Conservation (phyloP, 768 basidiomycete species). For the Trametes cingulata region DNA sequence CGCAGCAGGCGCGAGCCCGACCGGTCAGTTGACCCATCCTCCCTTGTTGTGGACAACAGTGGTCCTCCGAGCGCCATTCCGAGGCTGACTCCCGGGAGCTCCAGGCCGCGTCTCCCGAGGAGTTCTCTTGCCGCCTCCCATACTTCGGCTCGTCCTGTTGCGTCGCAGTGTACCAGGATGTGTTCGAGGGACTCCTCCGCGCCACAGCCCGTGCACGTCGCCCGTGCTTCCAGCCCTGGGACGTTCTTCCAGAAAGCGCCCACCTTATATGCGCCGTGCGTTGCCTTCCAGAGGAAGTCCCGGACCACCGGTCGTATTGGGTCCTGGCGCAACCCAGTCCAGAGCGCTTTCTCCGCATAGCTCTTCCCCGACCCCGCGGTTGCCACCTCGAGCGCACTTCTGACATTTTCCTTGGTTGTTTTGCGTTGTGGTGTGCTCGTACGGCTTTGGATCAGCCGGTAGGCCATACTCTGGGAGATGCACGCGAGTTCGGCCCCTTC, state of each 20-base stretch:
- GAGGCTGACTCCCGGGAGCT: background rate
- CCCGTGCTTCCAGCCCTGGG: conserved; percentile 3
- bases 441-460: too few species aligned
- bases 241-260: conserved; percentile 25
- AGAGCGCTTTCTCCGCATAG: background rate
- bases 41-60: background rate
- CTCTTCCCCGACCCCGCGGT: background rate
- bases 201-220: conserved; percentile 16
- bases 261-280: conserved; percentile 2
- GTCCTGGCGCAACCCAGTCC: too few species aligned
- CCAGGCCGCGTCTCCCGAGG: background rate
- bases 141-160: background rate
- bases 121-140: conserved; percentile 8
- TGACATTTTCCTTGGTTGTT: too few species aligned
- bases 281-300: conserved; percentile 14
- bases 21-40: background rate
- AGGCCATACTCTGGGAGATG: background rate
- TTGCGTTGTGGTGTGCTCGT: too few species aligned
- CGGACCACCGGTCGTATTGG: background rate
- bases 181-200: conserved; percentile 24
- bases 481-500: background rate
- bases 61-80: conserved; percentile 9
- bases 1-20: background rate
- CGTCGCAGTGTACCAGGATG: conserved; percentile 22
- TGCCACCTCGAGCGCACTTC: too few species aligned